Base-by-base conservation (phyloP, 1,284 basidiomycete genomes). In the Cryptococcus depauperatus region DNA sequence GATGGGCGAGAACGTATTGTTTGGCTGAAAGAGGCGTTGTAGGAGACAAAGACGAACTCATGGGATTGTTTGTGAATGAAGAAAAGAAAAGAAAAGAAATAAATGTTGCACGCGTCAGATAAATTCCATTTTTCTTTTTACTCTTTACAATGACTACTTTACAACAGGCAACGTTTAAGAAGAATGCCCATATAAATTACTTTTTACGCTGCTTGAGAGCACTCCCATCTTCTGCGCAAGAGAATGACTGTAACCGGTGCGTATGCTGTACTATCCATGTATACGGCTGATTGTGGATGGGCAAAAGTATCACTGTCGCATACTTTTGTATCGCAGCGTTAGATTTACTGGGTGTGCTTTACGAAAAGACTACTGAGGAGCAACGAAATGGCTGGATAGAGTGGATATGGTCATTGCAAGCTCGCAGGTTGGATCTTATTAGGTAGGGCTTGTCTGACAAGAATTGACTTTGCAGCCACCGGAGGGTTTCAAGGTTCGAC, bases 391-490 rank as follows among this genome's bases (percentile, higher is more conserved):
- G 62, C 3, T 91, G 85, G 84, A 74, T 72, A 44, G 75, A 80
- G 43, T 95, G 91, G 90, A 78, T 96, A 40, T 95, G 90, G 85
- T 77, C 76, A 13, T 81, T 91, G 63, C 85, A 91, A 58, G 76
- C 77, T 35, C 71, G 72, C 64, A 37, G 53, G 66, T 58, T 14
- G 18, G 23, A 10, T 10, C 39, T 13, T 9, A 28, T 28, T 13
- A 11, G 16, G 29, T 16, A 16, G 16, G 29, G 16, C 27, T 9
- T 6, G 37, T 8, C 25, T 49, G 37, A 37, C 14, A 34, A 10
- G 30, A n/a, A 19, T 5, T 0, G 19, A 30, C 64, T 29, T 77
- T 78, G 37, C 71, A 79, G 68, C 59, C 55, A 79, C 78, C 2
- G 77, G 83, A 42, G 88, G 86, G 2, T 92, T 91, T 61, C 74